Evolutionary conservation across 257 asterid genomes (phyloP), one percentile per base, ranked within the genome.

Genomic region (Solanum lignicaule): DNA sequence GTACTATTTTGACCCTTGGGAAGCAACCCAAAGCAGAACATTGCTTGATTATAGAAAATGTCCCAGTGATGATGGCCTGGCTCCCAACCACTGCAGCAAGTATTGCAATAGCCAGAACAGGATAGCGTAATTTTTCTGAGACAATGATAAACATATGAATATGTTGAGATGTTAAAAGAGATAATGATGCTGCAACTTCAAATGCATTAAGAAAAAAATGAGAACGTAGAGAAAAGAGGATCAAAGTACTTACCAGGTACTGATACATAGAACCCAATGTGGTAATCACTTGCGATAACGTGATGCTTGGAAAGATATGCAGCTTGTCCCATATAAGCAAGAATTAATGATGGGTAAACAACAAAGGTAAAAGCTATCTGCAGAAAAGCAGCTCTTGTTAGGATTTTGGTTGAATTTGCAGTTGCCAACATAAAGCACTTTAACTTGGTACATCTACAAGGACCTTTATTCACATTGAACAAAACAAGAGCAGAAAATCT

Each of bases 311-410:
- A 96, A 76, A 96, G 98, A 91, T 96, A 96, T 25, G 99, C 99
- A 55, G 99, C 99, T 95, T 96, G 99, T 88, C 99, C 99, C 98
- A 96, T 96, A 78, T 96, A 96, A 69, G 99, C 99, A 10, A 96
- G 98, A 92, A 95, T 94, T 88, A 96, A 88, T 12, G 99, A 94
- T 15, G 99, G 99, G 87, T 96, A 96, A 27, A 96, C 98, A 88
- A 94, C 94, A 43, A 90, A 94, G 89, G 97, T 95, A 91, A 96
- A 96, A 20, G 98, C 99, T 39, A 96, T 91, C 98, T 96, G 94
- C 93, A 48, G 69, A 82, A 29, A 48, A 82, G 29, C 43, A 82
- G 21, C 86, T 82, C 69, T 18, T 48, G 15, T 82, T 82, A 48
- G 69, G 21, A 82, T 39, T 82, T 46, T 31, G 41, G 86, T 48